These are phyloP conservation scores for Leucaena leucocephala DNA, from an alignment of 306 rosid genomes.

Conservation along the genomic window DNA sequence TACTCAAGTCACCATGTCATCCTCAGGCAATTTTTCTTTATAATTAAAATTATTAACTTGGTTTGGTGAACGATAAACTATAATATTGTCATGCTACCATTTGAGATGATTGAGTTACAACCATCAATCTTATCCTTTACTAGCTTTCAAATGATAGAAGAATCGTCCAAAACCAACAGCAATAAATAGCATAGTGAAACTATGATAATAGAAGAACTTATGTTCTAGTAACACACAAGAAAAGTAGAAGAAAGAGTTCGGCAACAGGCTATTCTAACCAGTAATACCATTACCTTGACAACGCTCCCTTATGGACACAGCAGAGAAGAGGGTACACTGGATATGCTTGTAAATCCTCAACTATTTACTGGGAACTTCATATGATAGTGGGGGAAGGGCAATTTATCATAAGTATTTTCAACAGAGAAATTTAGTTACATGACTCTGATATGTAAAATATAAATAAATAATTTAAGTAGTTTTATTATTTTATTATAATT, in stretches of 20 bases:
- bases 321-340: background rate
- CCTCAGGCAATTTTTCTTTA: constrained; percentile 27
- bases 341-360: background rate
- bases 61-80: constrained; percentile 9
- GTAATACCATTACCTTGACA: background rate
- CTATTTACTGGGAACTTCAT: constrained; percentile 5
- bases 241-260: constrained; percentile 1
- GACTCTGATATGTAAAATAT: too few relatives aligned
- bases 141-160: constrained; percentile 19
- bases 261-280: background rate
- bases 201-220: background rate
- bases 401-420: constrained; percentile 6
- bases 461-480: too few relatives aligned
- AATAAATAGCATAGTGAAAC: background rate
- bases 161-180: constrained; percentile 23
- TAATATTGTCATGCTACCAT: constrained; percentile 1
- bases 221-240: background rate
- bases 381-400: background rate
- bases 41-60: constrained; percentile 23
- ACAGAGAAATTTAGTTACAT: constrained; percentile 27
- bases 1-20: constrained; percentile 38
- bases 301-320: background rate
- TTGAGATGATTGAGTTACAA: background rate
- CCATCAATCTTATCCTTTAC: background rate
- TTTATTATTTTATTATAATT: too few relatives aligned